Conservation (phyloP, 805 yeast species). For the Ogataea philodendri region DNA sequence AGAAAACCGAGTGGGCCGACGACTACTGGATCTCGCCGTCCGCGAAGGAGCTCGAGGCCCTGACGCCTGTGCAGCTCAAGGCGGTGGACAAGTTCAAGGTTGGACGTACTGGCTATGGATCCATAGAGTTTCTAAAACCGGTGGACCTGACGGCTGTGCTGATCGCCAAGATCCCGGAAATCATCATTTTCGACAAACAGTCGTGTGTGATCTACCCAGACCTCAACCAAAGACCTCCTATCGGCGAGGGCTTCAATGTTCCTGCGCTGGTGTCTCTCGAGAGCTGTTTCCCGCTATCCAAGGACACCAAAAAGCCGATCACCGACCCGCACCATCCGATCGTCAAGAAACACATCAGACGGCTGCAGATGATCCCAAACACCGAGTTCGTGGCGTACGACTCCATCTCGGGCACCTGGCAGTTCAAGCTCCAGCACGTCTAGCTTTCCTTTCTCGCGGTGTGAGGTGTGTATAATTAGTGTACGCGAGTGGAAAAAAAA, state of each 20-base stretch:
- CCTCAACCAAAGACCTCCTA: conserved; percentile 52
- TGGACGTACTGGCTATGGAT: conserved; percentile 79
- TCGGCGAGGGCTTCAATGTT: conserved; percentile 82
- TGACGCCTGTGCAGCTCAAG: conserved; percentile 63
- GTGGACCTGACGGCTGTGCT: conserved; percentile 77
- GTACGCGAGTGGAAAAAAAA: conserved; percentile 8
- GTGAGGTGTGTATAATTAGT: conserved; percentile 7
- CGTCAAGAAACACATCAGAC: conserved; percentile 64
- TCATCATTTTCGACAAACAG: conserved; percentile 59
- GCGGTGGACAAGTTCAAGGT: conserved; percentile 62
- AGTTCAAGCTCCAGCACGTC: conserved; percentile 50
- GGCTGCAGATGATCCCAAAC: conserved; percentile 57
- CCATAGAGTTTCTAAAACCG: conserved; percentile 71
- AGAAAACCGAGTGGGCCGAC: conserved; percentile 36
- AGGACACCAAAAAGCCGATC: conserved; percentile 67
- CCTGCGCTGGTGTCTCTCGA: conserved; percentile 71
- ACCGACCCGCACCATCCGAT: conserved; percentile 75
- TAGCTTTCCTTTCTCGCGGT: no score
- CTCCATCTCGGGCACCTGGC: conserved; percentile 70
- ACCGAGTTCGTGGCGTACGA: conserved; percentile 75
- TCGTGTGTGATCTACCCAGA: conserved; percentile 74
- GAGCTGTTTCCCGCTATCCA: conserved; percentile 77
- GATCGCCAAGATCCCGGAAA: conserved; percentile 61
- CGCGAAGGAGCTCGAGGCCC: conserved; percentile 54
- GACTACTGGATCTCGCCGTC: conserved; percentile 91